A percentile compares a stretch with the other conserved stretches of the same genome.
phyloP scores from a whole-genome alignment of 768 basidiomycete genomes.

The Rhodosporidiobolus odoratus region DNA sequence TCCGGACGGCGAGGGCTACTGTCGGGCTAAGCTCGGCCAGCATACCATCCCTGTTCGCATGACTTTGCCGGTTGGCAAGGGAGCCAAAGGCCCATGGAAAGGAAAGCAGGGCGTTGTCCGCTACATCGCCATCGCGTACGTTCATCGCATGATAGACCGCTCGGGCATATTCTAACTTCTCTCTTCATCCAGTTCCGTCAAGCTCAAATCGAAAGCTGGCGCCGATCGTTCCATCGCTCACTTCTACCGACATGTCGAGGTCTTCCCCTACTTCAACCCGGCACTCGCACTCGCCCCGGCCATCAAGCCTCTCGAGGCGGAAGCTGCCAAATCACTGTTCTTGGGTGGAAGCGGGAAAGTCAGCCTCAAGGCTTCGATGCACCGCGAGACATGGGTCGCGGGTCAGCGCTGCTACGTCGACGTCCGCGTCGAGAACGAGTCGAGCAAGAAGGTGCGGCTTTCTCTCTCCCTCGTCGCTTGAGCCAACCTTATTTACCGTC shows the following conservation, averaged over 20 bases:
- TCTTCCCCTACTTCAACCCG: constrained; percentile 72
- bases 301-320: constrained; percentile 58
- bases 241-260: constrained; percentile 74
- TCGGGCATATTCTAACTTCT: too few relatives aligned
- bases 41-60: constrained; percentile 70
- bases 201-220: constrained; percentile 63
- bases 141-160: too few relatives aligned
- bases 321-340: constrained; percentile 56
- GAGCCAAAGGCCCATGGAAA: constrained; percentile 57
- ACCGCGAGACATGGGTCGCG: constrained; percentile 71
- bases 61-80: constrained; percentile 58
- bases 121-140: constrained; percentile 76
- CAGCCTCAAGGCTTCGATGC: constrained; percentile 61
- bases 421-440: constrained; percentile 62
- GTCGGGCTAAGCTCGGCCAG: constrained; percentile 59
- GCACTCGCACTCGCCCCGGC: constrained; percentile 59
- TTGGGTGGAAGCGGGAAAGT: constrained; percentile 64
- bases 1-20: constrained; percentile 61
- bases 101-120: constrained; percentile 62
- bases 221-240: constrained; percentile 71
- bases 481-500: neutral
- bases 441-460: constrained; percentile 47
- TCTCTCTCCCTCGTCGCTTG: neutral
- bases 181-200: constrained; percentile 56
- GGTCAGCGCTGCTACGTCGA: constrained; percentile 71